phyloP scores from a whole-genome alignment of 306 rosid species.

The Macrotyloma uniflorum region DNA sequence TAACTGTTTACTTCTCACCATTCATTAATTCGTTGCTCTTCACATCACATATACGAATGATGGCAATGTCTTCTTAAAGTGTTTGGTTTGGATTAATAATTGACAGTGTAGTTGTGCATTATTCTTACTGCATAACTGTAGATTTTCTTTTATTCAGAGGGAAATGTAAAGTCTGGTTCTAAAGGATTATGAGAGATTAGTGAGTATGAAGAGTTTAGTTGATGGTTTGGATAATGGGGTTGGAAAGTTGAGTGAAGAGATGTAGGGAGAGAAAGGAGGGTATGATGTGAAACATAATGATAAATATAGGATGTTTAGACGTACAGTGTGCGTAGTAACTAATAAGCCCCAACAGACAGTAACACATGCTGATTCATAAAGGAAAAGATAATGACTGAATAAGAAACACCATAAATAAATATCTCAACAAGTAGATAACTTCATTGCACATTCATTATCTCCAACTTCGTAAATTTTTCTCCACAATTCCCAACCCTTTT shows the following conservation, averaged over 20 bases:
- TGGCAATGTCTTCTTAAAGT: too few relatives aligned
- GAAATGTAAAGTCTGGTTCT: too few relatives aligned
- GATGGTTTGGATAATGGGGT: background rate
- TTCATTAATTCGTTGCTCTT: too few relatives aligned
- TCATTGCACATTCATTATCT: constrained; percentile 35
- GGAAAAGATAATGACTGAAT: background rate
- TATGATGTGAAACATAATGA: background rate
- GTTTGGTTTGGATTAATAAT: too few relatives aligned
- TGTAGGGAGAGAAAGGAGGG: too few relatives aligned
- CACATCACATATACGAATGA: too few relatives aligned
- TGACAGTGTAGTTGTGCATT: too few relatives aligned
- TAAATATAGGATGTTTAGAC: background rate
- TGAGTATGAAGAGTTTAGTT: too few relatives aligned
- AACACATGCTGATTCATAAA: constrained; percentile 28
- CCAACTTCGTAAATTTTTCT: constrained; percentile 13
- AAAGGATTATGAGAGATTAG: too few relatives aligned
- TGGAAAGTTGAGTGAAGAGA: background rate
- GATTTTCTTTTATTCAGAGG: too few relatives aligned
- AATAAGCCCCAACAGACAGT: constrained; percentile 24
- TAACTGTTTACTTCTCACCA: too few relatives aligned
- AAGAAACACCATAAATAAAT: constrained; percentile 3
- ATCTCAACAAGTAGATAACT: constrained; percentile 26
- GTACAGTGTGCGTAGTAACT: constrained; percentile 12
- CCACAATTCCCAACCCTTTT: constrained; percentile 32
- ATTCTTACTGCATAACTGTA: too few relatives aligned